These are phyloP conservation scores for Boletus edulis DNA, from an alignment of 768 basidiomycete genomes.

Conservation along the genomic window DNA sequence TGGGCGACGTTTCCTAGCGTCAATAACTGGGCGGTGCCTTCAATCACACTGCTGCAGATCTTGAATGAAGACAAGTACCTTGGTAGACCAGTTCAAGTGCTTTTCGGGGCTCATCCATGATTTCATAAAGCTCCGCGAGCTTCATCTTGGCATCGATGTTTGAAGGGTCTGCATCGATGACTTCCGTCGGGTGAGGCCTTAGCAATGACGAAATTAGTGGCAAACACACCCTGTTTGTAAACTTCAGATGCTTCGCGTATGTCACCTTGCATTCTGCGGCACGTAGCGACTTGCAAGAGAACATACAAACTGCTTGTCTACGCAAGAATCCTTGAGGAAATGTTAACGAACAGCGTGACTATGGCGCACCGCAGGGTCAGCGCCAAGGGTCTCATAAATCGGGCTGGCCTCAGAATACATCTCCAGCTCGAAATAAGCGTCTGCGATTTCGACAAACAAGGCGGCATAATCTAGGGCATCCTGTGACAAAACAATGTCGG, in stretches of 20 bases:
- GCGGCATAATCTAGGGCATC: slow-evolving; percentile 76
- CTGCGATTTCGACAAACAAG: slow-evolving; percentile 80
- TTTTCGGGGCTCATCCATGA: slow-evolving; percentile 71
- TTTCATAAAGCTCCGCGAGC: slow-evolving; percentile 87
- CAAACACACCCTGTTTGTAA: slow-evolving; percentile 69
- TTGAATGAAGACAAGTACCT: slow-evolving; percentile 44
- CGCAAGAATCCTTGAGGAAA: background rate
- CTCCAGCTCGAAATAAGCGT: slow-evolving; percentile 68
- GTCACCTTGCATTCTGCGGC: slow-evolving; percentile 75
- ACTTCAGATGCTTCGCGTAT: slow-evolving; percentile 76
- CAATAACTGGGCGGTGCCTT: slow-evolving; percentile 45
- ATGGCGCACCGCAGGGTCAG: slow-evolving; percentile 62
- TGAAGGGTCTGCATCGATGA: slow-evolving; percentile 68
- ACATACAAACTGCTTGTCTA: slow-evolving; percentile 78
- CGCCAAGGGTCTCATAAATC: slow-evolving; percentile 77
- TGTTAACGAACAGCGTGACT: background rate
- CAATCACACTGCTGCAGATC: slow-evolving; percentile 63
- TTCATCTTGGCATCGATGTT: slow-evolving; percentile 86
- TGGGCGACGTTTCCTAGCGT: slow-evolving; percentile 51
- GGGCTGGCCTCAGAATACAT: slow-evolving; percentile 77
- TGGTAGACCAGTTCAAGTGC: slow-evolving; percentile 67
- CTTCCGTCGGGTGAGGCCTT: slow-evolving; percentile 40
- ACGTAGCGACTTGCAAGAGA: slow-evolving; percentile 76
- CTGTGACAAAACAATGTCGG: slow-evolving; percentile 63
- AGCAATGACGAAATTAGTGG: background rate